Base-by-base conservation (phyloP, 805 yeast species). In the Yamadazyma tumulicola region DNA sequence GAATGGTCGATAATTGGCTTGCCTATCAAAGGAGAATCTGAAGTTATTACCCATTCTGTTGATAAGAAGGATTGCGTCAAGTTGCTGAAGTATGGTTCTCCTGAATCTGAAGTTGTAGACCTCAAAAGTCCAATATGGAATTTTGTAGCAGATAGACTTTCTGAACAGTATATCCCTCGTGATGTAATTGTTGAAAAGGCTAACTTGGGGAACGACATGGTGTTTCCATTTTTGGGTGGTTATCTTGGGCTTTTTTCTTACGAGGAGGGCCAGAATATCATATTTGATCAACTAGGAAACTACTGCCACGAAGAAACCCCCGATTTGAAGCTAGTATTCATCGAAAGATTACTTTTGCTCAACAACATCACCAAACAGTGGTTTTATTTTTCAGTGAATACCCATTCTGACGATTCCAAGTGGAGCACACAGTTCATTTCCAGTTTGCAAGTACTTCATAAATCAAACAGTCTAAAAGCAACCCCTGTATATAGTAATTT, bases 181-280 rank as follows among this genome's bases (percentile, higher is more conserved):
- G 46, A 42, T 0, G 30, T 46, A 0, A 48, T 72, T n/a, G 41
- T 49, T 12, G 31, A 38, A 5, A 35, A 43, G 13, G 33, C 52
- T 4, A 45, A 48, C 2, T 29, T 38, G 6, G 26, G 41, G 14
- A 53, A 49, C 23, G 18, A 41, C 3, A 46, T 64, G 6, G 59
- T 62, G 0, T 61, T 86, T 13, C 95, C 96, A 1, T 93, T 93
- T 49, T 63, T 78, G 37, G 97, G 98, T n/a, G 99, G 99, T 0
- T 68, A 85, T 20, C 65, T 89, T 35, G 99, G 99, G 4, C 67
- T 82, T 26, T 57, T 93, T 8, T 82, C 95, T 0, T 93, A 93
- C 53, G 98, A 91, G 54, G 91, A 85, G 60, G 95, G 95, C 0
- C 72, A 73, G 17, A 69, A 67, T 39, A 46, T 74, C 6, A 38